Evolutionary conservation across 2,329 filamentous ascomycete genomes (phyloP), one percentile per base, ranked within the genome.

Genomic region (Fusarium begoniae): DNA sequence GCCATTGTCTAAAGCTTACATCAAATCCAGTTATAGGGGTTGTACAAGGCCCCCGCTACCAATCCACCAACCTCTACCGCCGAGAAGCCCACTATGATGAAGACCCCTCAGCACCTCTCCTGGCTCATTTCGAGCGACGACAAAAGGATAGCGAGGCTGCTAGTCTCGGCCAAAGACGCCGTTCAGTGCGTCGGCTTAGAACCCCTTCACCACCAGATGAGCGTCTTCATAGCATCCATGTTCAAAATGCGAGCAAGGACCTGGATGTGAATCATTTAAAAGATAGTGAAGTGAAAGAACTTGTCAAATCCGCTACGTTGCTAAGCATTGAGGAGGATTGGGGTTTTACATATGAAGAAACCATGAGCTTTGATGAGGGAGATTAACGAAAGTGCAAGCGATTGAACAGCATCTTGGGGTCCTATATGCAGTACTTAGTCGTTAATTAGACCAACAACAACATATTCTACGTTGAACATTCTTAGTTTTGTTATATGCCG

Each of bases 11-110:
- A 2, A 67, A 78, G 3, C 68, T 86, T 1, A 82, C 85, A 58
- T 78, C 80, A 2, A 84, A 89, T 71, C 86, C 82, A 5, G 83
- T 84, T 11, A 80, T 91, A 35, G 90, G 90, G 35, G 87, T 84
- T 10, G 84, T 90, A 5, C 87, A 92, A 75, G 90, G 90, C 3
- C 85, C 86, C 0, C 79, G 81, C 6, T 92, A 92, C 74, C 68
- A 80, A 2, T 72, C 80, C 4, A 85, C 86, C 1, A 81, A 81
- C 3, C 79, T 90, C 5, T 90, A 85, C 75, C 81, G 85, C 8
- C 75, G 67, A 10, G 86, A 90, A 11, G 84, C 84, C 3, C 90
- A 91, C 72, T 72, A 84, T 6, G 76, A 87, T 24, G 78, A 80
- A 5, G 84, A 90, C 47, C 81, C 83, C 0, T 64, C 62, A 3